phyloP scores from a whole-genome alignment of 2,329 filamentous ascomycete genomes.

The Neofusicoccum kwambonambiense region DNA sequence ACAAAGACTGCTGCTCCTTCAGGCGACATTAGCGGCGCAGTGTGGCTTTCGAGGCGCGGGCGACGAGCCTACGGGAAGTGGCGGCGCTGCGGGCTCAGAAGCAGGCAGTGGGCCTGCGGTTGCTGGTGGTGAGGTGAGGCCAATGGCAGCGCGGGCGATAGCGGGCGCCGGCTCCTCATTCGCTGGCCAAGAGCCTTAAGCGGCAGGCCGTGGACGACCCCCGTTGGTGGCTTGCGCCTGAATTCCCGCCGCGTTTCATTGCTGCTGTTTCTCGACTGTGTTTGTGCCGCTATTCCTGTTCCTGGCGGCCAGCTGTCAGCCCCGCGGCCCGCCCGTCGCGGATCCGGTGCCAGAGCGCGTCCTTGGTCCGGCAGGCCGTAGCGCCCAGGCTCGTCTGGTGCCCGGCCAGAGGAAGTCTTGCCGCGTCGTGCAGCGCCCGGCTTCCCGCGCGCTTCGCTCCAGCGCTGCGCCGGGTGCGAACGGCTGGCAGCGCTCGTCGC shows the following conservation, averaged over 20 bases:
- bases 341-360: too few relatives aligned
- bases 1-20: not conserved
- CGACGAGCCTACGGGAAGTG: not conserved
- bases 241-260: not conserved
- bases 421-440: not conserved
- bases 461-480: not conserved
- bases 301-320: not conserved
- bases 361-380: not conserved
- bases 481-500: not conserved
- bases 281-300: constrained; percentile 1
- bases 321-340: not conserved
- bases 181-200: not conserved
- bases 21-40: constrained; percentile 8
- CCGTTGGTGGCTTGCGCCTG: not conserved
- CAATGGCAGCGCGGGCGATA: not conserved
- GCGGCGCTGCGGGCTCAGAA: not conserved
- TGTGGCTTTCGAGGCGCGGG: not conserved
- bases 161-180: not conserved
- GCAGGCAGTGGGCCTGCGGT: not conserved
- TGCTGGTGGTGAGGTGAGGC: not conserved
- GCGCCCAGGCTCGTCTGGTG: not conserved
- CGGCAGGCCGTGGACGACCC: not conserved
- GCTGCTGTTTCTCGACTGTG: not conserved
- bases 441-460: constrained; percentile 7
- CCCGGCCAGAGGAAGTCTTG: not conserved